A percentile compares a stretch with the other conserved stretches of the same genome.
Conservation (phyloP, 1,139 yeast species). For the Saccharomyces pastorianus region DNA sequence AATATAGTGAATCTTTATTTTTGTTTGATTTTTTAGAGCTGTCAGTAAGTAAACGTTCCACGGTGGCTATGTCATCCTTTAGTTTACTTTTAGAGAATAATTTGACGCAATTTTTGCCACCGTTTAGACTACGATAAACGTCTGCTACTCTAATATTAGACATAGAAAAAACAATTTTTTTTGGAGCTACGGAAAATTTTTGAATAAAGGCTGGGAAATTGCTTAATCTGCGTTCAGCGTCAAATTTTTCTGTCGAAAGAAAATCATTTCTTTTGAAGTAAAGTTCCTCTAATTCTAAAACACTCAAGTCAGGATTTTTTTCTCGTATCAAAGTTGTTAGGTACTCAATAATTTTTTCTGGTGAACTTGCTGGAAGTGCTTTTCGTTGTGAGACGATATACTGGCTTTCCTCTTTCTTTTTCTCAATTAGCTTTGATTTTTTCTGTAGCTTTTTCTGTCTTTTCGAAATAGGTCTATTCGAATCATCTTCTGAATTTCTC, state of each 20-base stretch:
- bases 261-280: slow-evolving; percentile 29
- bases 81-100: slow-evolving; percentile 57
- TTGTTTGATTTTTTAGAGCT: slow-evolving; percentile 10
- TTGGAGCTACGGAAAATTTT: slow-evolving; percentile 28
- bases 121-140: slow-evolving; percentile 38
- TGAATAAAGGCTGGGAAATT: slow-evolving; percentile 23
- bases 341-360: slow-evolving; percentile 27
- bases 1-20: slow-evolving; percentile 19
- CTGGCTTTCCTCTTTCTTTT: slow-evolving; percentile 26
- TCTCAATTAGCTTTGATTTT: slow-evolving; percentile 25
- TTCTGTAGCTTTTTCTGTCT: slow-evolving; percentile 28
- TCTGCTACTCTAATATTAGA: slow-evolving; percentile 33
- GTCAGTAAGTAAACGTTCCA: slow-evolving; percentile 19
- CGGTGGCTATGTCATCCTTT: slow-evolving; percentile 44
- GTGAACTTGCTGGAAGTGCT: slow-evolving; percentile 21
- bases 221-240: slow-evolving; percentile 21
- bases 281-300: slow-evolving; percentile 29
- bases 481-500: neutral
- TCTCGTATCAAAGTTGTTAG: slow-evolving; percentile 27
- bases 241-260: slow-evolving; percentile 23
- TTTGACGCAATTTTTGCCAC: slow-evolving; percentile 44
- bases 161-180: slow-evolving; percentile 24
- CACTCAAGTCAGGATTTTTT: slow-evolving; percentile 30
- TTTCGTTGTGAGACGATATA: slow-evolving; percentile 26
- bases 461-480: slow-evolving; percentile 17